Percentiles rank a stretch among this genome's conserved stretches.
These are phyloP conservation scores for Perilla frutescens DNA, from an alignment of 257 asterid species.

Conservation along the genomic window DNA sequence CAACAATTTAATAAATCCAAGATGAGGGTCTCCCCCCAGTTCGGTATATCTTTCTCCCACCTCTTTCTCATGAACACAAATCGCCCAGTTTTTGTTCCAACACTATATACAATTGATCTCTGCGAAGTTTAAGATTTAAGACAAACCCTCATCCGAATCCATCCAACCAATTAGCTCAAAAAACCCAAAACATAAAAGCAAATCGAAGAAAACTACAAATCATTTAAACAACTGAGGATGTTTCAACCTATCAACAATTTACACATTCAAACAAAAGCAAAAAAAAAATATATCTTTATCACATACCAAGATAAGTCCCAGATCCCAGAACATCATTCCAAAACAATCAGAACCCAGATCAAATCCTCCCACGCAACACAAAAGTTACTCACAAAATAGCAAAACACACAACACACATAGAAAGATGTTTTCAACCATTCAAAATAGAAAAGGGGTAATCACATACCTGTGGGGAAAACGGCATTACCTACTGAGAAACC, in stretches of 20 bases:
- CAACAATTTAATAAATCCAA: background rate
- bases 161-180: background rate
- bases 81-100: background rate
- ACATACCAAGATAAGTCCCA: slow-evolving; percentile 18
- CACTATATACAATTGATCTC: background rate
- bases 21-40: background rate
- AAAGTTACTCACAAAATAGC: background rate
- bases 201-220: background rate
- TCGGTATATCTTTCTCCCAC: background rate
- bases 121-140: background rate
- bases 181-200: background rate
- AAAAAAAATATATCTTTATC: background rate
- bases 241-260: slow-evolving; percentile 5
- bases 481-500: slow-evolving; percentile 49
- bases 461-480: slow-evolving; percentile 47
- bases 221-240: background rate
- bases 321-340: slow-evolving; percentile 30
- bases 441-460: background rate
- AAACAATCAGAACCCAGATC: slow-evolving; percentile 29
- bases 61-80: background rate
- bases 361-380: slow-evolving; percentile 28
- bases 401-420: background rate
- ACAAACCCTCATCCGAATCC: slow-evolving; percentile 4
- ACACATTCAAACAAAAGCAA: background rate
- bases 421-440: background rate